phyloP scores from a whole-genome alignment of 2,329 filamentous ascomycete species.

The Aspergillus melleus region DNA sequence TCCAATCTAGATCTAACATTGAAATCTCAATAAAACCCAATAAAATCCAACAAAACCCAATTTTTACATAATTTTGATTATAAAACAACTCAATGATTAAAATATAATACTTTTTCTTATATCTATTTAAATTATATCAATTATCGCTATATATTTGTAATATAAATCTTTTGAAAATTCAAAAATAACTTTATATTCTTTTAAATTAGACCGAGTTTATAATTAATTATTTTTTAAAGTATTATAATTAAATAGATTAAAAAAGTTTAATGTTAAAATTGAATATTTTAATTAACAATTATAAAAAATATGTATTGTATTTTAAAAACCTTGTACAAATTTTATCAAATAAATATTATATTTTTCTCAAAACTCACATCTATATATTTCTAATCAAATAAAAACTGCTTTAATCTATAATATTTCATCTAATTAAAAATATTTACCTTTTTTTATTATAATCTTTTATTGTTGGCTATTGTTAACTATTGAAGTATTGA shows the following conservation, averaged over 20 bases:
- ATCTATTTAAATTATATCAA: background rate
- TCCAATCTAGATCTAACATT: background rate
- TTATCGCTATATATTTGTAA: background rate
- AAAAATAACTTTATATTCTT: background rate
- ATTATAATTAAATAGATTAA: background rate
- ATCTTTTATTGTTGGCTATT: no score
- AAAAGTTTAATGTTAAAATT: background rate
- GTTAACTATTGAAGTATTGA: background rate
- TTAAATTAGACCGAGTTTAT: background rate
- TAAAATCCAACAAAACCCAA: background rate
- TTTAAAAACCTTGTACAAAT: background rate
- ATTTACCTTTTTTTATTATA: no score
- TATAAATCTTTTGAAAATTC: background rate
- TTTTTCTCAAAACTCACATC: background rate
- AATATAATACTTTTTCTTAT: background rate
- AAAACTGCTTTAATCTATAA: no score
- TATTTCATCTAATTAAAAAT: no score
- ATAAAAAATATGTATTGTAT: background rate
- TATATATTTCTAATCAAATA: background rate
- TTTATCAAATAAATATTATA: background rate
- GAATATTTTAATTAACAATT: background rate
- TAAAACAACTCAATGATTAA: background rate
- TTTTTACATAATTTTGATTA: background rate
- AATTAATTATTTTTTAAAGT: background rate
- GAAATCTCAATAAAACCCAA: background rate